Evolutionary conservation across 2,329 filamentous ascomycete species (phyloP).

Genomic region (Ciborinia camelliae): DNA sequence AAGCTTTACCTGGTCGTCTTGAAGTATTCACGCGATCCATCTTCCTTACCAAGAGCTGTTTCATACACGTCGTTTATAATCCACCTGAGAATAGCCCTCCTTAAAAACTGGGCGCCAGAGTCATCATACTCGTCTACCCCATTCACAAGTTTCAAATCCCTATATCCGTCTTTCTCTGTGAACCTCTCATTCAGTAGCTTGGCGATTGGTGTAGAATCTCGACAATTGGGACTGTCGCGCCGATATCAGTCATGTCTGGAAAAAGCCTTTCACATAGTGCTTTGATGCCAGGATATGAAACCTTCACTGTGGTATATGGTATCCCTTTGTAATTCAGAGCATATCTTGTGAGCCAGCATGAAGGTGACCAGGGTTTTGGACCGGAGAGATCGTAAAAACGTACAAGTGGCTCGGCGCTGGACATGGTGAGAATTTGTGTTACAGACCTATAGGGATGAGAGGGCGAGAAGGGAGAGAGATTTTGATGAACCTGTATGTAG

Average conservation of each 20-base stretch:
- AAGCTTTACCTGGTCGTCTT: constrained; percentile 23
- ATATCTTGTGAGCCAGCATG: constrained; percentile 25
- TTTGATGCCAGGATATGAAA: constrained; percentile 26
- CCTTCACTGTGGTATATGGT: constrained; percentile 21
- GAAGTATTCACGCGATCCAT: constrained; percentile 27
- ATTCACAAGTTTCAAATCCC: constrained; percentile 23
- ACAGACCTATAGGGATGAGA: background rate
- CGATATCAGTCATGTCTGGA: constrained; percentile 18
- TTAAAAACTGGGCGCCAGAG: background rate
- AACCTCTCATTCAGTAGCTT: constrained; percentile 27
- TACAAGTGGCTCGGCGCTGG: constrained; percentile 22
- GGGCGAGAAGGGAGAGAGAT: background rate
- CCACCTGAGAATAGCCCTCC: constrained; percentile 18
- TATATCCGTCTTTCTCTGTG: constrained; percentile 22
- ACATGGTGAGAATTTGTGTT: constrained; percentile 11
- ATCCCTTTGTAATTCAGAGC: constrained; percentile 28
- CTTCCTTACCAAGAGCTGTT: constrained; percentile 23
- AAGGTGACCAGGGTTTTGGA: constrained; percentile 26
- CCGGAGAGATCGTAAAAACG: constrained; percentile 30
- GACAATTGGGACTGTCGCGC: constrained; percentile 27
- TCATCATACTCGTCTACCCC: constrained; percentile 20
- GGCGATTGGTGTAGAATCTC: constrained; percentile 27
- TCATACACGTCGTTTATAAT: constrained; percentile 24
- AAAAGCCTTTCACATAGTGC: constrained; percentile 25
- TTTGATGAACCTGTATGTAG: background rate